Evolutionary conservation across 129 eudicot genomes (phyloP), one percentile per base, ranked within the genome.

Genomic region (Dittrichia graveolens): DNA sequence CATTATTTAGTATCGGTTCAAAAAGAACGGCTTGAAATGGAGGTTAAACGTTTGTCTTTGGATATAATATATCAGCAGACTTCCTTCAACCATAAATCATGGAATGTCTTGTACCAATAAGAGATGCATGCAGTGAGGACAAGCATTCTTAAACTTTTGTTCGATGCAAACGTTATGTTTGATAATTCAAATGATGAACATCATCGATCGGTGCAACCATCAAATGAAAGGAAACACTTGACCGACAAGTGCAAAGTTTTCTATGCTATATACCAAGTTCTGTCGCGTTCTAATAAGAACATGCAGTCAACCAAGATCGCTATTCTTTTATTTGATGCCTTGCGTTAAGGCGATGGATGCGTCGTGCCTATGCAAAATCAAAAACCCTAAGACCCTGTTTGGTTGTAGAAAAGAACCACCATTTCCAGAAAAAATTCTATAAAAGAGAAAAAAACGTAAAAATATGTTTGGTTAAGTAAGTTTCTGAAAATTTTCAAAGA

Each of bases 61-160:
- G 54, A 71, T 56, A 19, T 7, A 55, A 71, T 71, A 55, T n/a
- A n/a, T n/a, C n/a, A 56, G 66, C 38, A 55, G 3, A 65, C 54
- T 55, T 55, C 75, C 75, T 42, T 9, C 14, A 41, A 19, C 18
- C 42, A 55, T 71, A 71, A 58, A 56, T 6, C 54, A 71, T 71
- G 44, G 19, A 55, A n/a, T 54, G 54, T 11, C 50, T 6, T 41
- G 7, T 56, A n/a, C 75, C 64, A 6, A 55, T 40, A n/a, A 4
- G 14, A 69, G 64, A 69, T 3, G 64, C 41, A 69, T 3, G 64
- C 41, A 24, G 75, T 39, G 5, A 69, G 75, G 50, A 15, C 75
- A 9, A 53, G 75, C 19, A 64, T 43, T 42, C 69, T 37, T 64
- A 64, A 42, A 43, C 15, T 64, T 41, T n/a, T 15, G 52, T 64